phyloP scores from a whole-genome alignment of 352 stramenopile genomes.

The Pythium grandisporangium region DNA sequence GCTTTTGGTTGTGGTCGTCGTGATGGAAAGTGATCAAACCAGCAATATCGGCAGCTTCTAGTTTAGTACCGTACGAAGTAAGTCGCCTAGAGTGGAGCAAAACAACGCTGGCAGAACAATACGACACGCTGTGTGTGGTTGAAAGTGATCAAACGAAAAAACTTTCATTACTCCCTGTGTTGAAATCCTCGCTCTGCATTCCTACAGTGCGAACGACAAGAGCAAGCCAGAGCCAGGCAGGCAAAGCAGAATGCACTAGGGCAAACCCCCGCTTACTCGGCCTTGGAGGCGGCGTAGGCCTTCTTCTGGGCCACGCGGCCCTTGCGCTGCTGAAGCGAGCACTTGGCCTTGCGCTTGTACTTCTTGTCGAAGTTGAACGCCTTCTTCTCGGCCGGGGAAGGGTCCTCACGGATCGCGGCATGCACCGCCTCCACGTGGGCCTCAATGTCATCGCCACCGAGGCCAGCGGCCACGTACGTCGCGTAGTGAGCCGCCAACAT shows the following conservation, averaged over 20 bases:
- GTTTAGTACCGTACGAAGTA: too few species aligned
- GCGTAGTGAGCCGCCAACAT: conserved; percentile 97
- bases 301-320: conserved; percentile 96
- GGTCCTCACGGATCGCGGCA: conserved; percentile 96
- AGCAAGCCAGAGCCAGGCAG: too few species aligned
- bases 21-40: too few species aligned
- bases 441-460: conserved; percentile 90
- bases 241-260: neutral
- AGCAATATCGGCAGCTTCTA: too few species aligned
- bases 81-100: too few species aligned
- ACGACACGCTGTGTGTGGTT: too few species aligned
- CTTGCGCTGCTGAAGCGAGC: conserved; percentile 93
- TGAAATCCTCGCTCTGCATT: too few species aligned
- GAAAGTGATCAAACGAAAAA: too few species aligned
- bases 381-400: conserved; percentile 89
- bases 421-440: conserved; percentile 93
- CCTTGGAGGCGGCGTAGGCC: conserved; percentile 65
- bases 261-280: conserved; percentile 9
- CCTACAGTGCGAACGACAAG: neutral
- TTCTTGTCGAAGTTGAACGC: conserved; percentile 88
- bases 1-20: too few species aligned
- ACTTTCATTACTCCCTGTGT: too few species aligned
- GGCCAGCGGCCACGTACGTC: conserved; percentile 90
- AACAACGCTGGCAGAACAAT: too few species aligned
- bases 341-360: conserved; percentile 92